Evolutionary conservation across 495 filamentous ascomycete species (phyloP).

Genomic region (Hyaloscypha finlandica): DNA sequence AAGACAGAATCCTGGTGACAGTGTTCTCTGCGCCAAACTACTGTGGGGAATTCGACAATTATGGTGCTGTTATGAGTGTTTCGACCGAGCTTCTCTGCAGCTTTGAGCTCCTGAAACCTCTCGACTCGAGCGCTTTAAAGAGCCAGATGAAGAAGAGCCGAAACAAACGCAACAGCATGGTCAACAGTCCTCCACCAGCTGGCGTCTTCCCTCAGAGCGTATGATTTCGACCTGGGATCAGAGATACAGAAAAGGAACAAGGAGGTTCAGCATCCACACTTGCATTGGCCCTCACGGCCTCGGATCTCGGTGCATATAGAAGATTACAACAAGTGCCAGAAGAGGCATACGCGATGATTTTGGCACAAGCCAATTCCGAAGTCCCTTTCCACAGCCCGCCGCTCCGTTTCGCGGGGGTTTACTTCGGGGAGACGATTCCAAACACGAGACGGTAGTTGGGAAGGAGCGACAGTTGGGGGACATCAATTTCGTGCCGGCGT

Average conservation of each 20-base stretch:
- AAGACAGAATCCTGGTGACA: conserved; percentile 91
- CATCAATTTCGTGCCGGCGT: neutral
- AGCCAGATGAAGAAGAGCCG: conserved; percentile 98
- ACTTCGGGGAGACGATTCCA: neutral
- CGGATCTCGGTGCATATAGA: conserved; percentile 12
- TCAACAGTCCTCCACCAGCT: conserved; percentile 85
- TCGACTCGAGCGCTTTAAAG: conserved; percentile 96
- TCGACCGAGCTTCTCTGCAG: conserved; percentile 91
- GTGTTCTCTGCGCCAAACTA: conserved; percentile 99
- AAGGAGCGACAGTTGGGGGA: neutral
- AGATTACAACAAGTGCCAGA: neutral
- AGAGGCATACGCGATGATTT: conserved; percentile 12
- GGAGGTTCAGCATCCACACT: neutral
- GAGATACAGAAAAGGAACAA: neutral
- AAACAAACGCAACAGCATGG: conserved; percentile 84
- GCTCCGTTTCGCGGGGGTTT: neutral
- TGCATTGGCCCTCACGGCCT: neutral
- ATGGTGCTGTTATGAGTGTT: conserved; percentile 98
- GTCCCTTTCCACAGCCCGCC: neutral
- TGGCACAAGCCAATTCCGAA: neutral
- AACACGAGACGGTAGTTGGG: neutral
- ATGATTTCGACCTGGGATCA: conserved; percentile 33
- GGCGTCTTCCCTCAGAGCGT: conserved; percentile 53
- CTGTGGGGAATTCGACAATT: conserved; percentile 99
- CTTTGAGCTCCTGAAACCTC: conserved; percentile 93